phyloP scores from a whole-genome alignment of 495 filamentous ascomycete genomes.

The Hypoxylon rickii region DNA sequence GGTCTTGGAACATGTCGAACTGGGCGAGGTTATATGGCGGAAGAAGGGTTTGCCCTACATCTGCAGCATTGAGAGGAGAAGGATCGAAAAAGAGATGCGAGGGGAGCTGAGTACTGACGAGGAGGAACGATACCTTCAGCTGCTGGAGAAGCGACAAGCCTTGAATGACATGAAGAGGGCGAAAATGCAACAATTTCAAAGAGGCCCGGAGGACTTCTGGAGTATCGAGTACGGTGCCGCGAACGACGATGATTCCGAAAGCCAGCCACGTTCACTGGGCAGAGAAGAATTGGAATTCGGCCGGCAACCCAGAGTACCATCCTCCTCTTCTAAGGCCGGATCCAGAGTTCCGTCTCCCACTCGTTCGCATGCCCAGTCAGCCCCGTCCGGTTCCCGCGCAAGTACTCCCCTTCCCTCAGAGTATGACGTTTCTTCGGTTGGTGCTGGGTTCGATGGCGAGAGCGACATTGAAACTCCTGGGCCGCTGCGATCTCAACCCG shows the following conservation, averaged over 20 bases:
- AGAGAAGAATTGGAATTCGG: slow-evolving; percentile 36
- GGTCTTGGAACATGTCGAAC: slow-evolving; percentile 90
- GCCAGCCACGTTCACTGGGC: slow-evolving; percentile 41
- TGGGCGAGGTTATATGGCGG: slow-evolving; percentile 92
- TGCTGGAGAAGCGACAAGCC: slow-evolving; percentile 59
- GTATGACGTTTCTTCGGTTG: slow-evolving; percentile 42
- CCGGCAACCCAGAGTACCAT: slow-evolving; percentile 24
- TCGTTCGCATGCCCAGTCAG: slow-evolving; percentile 51
- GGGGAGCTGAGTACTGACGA: slow-evolving; percentile 65
- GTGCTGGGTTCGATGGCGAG: slow-evolving; percentile 38
- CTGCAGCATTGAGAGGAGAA: slow-evolving; percentile 76
- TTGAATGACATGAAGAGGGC: slow-evolving; percentile 61
- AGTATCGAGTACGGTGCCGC: slow-evolving; percentile 80
- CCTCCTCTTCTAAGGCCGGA: slow-evolving; percentile 37
- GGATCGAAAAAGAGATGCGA: slow-evolving; percentile 71
- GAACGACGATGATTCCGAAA: slow-evolving; percentile 59
- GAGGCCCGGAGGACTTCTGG: slow-evolving; percentile 65
- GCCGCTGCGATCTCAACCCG: slow-evolving; percentile 50
- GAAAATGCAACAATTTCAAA: slow-evolving; percentile 43
- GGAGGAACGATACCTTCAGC: slow-evolving; percentile 63
- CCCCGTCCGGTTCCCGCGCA: slow-evolving; percentile 49
- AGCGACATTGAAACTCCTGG: slow-evolving; percentile 53
- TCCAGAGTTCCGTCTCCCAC: slow-evolving; percentile 50
- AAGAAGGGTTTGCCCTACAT: slow-evolving; percentile 81
- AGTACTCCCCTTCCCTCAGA: slow-evolving; percentile 52